Evolutionary conservation across 2,329 filamentous ascomycete species (phyloP), one percentile per base, ranked within the genome.

Genomic region (Ceratocystis alfenasii): DNA sequence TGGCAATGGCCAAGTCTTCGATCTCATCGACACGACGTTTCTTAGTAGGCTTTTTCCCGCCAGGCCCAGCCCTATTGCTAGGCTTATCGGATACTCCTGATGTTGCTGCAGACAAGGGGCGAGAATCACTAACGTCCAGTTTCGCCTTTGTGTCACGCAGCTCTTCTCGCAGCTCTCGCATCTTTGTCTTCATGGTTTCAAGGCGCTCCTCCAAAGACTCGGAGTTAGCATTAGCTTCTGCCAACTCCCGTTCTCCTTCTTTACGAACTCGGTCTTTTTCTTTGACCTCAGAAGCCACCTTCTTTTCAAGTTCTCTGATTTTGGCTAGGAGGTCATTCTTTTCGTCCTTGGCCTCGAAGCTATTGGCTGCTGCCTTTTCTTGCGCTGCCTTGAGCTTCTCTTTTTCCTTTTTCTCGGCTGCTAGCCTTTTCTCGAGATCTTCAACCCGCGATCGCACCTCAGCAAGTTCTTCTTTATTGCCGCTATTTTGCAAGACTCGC

Each of bases 191-290:
- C 72, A 89, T 81, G 22, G 83, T 83, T 64, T 84, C 85, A 17
- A 94, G 75, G 69, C 87, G 88, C 69, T 86, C 85, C 69, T 92
- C 87, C 0, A 91, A 78, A 12, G 84, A 79, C 3, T 85, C 80
- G 64, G 82, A 84, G 69, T 86, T 81, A 5, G 80, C 80, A 57
- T 87, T 83, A 60, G 82, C 82, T 68, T 88, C 85, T 2, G 80
- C 77, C 6, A 84, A 74, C 15, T 82, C 81, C 68, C 83, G 82
- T 65, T 84, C 80, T 60, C 75, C 73, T 55, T 78, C 76, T 69
- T 77, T 79, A 28, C 74, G 76, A 33, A 74, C 69, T 69, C 76
- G 82, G 65, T 82, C 75, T 50, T 75, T 76, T 62, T 81, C 78
- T 57, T 75, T 76, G 69, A 75, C 77, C 66, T 80, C 79, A 0